phyloP scores from a whole-genome alignment of 495 filamentous ascomycete genomes.

The Chaetomium cochliodes region DNA sequence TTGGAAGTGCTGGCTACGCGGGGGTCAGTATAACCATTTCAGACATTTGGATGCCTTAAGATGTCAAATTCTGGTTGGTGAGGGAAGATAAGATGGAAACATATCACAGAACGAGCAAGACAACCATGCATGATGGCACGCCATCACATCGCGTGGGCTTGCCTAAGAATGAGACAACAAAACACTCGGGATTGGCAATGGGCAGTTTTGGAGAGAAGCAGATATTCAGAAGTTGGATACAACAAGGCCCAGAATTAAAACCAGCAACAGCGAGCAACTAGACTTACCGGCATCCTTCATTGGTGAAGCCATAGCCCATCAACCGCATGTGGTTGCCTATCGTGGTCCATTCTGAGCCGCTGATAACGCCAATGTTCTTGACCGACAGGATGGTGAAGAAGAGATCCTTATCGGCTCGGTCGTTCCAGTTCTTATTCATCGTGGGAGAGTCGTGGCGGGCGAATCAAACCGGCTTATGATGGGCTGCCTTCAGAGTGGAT shows the following conservation, averaged over 20 bases:
- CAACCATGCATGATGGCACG: not conserved
- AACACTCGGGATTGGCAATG: not conserved
- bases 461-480: slow-evolving; percentile 10
- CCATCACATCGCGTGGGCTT: too few species aligned
- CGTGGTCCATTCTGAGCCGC: slow-evolving; percentile 52
- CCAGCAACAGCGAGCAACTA: slow-evolving; percentile 10
- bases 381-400: slow-evolving; percentile 56
- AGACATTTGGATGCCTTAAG: not conserved
- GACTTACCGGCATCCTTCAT: slow-evolving; percentile 55
- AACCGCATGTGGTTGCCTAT: slow-evolving; percentile 53
- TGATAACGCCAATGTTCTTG: slow-evolving; percentile 56
- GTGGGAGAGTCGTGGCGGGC: slow-evolving; percentile 10
- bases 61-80: too few species aligned
- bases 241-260: not conserved
- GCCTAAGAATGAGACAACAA: not conserved
- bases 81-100: not conserved
- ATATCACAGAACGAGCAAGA: not conserved
- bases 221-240: not conserved
- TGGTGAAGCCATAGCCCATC: slow-evolving; percentile 53
- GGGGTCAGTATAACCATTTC: slow-evolving; percentile 6
- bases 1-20: slow-evolving; percentile 51
- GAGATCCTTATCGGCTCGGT: slow-evolving; percentile 53
- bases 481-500: slow-evolving; percentile 21
- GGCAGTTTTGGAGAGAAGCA: not conserved
- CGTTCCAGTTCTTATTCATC: slow-evolving; percentile 56